A percentile compares a stretch with the other conserved stretches of the same genome.
Evolutionary conservation across 2,329 filamentous ascomycete genomes (phyloP).

Genomic region (Verticillium nubilum): DNA sequence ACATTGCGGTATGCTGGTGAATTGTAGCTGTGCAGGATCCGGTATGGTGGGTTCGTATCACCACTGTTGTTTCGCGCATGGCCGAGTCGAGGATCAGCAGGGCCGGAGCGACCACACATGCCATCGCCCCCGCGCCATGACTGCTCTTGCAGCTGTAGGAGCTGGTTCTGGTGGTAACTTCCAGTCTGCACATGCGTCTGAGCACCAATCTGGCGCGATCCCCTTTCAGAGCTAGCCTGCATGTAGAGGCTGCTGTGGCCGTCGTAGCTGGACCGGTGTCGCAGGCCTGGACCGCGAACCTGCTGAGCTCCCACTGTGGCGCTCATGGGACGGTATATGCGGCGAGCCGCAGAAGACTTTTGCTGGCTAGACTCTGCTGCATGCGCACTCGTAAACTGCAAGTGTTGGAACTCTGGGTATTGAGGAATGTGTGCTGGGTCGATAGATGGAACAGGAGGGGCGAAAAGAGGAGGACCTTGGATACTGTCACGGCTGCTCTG

Average conservation of each 20-base stretch:
- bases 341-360: background rate
- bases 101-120: background rate
- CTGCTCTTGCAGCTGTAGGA: constrained; percentile 11
- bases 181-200: constrained; percentile 5
- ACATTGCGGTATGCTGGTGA: constrained; percentile 49
- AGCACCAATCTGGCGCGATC: constrained; percentile 13
- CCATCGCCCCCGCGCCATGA: constrained; percentile 9
- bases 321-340: constrained; percentile 2
- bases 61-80: constrained; percentile 1
- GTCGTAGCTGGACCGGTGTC: constrained; percentile 28
- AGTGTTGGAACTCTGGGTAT: constrained; percentile 3
- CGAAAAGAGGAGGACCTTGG: background rate
- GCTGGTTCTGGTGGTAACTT: constrained; percentile 10
- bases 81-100: background rate
- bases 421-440: background rate
- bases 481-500: constrained; percentile 1
- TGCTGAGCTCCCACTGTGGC: constrained; percentile 2
- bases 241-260: constrained; percentile 9
- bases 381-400: background rate
- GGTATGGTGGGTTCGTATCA: constrained; percentile 33
- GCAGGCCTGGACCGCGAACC: constrained; percentile 14
- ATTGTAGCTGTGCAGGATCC: constrained; percentile 53
- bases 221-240: constrained; percentile 10
- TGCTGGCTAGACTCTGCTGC: background rate
- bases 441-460: background rate